Percentiles rank a stretch among this genome's conserved stretches.
Evolutionary conservation across 441 rosid species (phyloP).

Genomic region (Kokia cookei): DNA sequence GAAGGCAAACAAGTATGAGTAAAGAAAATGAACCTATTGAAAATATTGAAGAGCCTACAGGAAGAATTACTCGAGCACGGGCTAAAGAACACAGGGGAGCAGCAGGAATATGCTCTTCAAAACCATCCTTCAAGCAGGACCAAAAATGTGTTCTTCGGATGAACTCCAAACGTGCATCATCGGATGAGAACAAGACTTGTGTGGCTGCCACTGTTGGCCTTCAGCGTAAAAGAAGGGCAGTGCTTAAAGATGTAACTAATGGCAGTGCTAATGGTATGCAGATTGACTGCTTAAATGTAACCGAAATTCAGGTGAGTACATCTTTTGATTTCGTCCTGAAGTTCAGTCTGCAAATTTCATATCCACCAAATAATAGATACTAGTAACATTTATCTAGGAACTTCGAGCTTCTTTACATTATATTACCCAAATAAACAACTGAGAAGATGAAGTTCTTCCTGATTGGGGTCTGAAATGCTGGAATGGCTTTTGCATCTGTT

Average conservation of each 20-base stretch:
- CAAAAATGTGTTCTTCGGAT: constrained; percentile 28
- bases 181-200: constrained; percentile 37
- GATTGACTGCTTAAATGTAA: constrained; percentile 26
- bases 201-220: constrained; percentile 22
- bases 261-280: constrained; percentile 21
- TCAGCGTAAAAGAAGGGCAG: constrained; percentile 71
- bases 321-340: not conserved
- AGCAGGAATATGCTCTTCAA: constrained; percentile 38
- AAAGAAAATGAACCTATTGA: constrained; percentile 43
- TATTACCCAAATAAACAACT: not conserved
- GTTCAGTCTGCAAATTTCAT: not conserved
- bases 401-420: not conserved
- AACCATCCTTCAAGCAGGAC: constrained; percentile 57
- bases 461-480: not conserved
- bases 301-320: constrained; percentile 42
- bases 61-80: constrained; percentile 65
- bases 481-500: not conserved
- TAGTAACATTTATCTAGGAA: not conserved
- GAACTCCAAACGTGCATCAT: constrained; percentile 40
- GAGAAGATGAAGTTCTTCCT: constrained; percentile 5
- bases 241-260: constrained; percentile 71
- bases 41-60: constrained; percentile 28
- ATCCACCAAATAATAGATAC: not conserved
- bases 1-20: constrained; percentile 48
- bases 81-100: constrained; percentile 53